A percentile compares a stretch with the other conserved stretches of the same genome.
These are phyloP conservation scores for Abrus pulchellus DNA, from an alignment of 306 rosid genomes.

Conservation along the genomic window DNA sequence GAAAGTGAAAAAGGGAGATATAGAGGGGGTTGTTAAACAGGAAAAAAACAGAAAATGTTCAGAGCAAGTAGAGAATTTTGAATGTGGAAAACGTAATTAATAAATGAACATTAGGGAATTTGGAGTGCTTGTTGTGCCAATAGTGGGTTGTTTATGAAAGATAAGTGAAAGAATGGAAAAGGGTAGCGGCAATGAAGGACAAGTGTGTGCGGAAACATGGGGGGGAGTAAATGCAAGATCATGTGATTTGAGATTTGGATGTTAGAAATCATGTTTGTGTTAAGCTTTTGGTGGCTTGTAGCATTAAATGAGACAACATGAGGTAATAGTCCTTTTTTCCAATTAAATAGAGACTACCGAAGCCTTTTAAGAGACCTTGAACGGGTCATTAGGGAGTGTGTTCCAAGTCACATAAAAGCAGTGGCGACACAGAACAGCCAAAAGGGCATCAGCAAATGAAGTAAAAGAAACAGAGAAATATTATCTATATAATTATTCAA, in stretches of 20 bases:
- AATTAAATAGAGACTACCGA: constrained; percentile 44
- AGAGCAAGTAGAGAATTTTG: constrained; percentile 33
- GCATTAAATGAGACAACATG: constrained; percentile 59
- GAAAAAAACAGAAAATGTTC: constrained; percentile 3
- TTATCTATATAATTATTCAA: neutral
- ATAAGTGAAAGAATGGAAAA: constrained; percentile 38
- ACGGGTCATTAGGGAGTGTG: constrained; percentile 60
- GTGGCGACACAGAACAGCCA: constrained; percentile 20
- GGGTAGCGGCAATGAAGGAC: constrained; percentile 42
- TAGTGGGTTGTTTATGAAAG: constrained; percentile 44
- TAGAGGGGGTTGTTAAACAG: constrained; percentile 15
- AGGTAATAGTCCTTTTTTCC: constrained; percentile 44
- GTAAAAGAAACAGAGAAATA: neutral
- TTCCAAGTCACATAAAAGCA: constrained; percentile 47
- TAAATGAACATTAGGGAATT: constrained; percentile 45
- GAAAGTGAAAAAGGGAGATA: neutral
- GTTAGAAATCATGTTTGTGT: constrained; percentile 45
- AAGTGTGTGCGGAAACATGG: constrained; percentile 54
- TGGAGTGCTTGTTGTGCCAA: constrained; percentile 26
- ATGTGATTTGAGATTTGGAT: constrained; percentile 61
- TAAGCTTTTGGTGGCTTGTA: constrained; percentile 35
- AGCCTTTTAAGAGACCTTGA: constrained; percentile 36
- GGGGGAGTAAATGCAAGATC: constrained; percentile 58
- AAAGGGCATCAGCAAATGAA: constrained; percentile 7
- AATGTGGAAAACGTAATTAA: constrained; percentile 39